These are phyloP conservation scores for Annulohypoxylon nitens DNA, from an alignment of 495 filamentous ascomycete genomes.

Conservation along the genomic window DNA sequence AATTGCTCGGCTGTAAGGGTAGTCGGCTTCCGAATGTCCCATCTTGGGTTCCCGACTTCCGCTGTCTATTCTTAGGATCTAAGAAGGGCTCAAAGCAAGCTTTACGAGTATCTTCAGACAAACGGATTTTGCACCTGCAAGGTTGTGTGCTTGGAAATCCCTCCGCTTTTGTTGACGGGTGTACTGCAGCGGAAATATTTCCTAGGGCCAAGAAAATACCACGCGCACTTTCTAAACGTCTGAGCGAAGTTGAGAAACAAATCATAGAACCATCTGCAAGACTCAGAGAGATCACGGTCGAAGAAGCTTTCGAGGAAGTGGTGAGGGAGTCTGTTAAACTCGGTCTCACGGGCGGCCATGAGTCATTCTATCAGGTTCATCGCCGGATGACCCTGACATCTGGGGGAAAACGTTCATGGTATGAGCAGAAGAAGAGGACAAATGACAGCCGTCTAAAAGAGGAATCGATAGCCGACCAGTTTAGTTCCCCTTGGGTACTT, in stretches of 20 bases:
- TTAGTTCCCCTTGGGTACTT: conserved; percentile 14
- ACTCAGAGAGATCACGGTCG: conserved; percentile 13
- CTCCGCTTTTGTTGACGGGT: neutral
- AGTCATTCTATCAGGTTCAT: conserved; percentile 26
- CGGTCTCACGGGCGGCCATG: neutral
- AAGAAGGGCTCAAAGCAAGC: neutral
- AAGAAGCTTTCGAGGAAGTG: conserved; percentile 22
- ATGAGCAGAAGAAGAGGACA: conserved; percentile 12
- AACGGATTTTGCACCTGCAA: conserved; percentile 20
- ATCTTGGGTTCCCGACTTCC: conserved; percentile 43
- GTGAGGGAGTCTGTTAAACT: neutral
- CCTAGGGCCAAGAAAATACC: conserved; percentile 17
- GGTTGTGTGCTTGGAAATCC: conserved; percentile 23
- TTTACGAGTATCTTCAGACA: conserved; percentile 22
- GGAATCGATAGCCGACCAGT: neutral
- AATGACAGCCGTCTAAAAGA: conserved; percentile 8
- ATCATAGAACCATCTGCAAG: conserved; percentile 31
- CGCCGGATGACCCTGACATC: conserved; percentile 8
- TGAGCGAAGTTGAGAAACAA: conserved; percentile 23
- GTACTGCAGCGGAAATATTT: neutral
- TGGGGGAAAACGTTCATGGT: conserved; percentile 9
- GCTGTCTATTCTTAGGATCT: neutral
- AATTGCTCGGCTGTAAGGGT: conserved; percentile 9
- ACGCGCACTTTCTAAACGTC: neutral
- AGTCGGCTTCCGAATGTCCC: conserved; percentile 26